Evolutionary conservation across 129 eudicot genomes (phyloP).

Genomic region (Gnaphalium uliginosum): DNA sequence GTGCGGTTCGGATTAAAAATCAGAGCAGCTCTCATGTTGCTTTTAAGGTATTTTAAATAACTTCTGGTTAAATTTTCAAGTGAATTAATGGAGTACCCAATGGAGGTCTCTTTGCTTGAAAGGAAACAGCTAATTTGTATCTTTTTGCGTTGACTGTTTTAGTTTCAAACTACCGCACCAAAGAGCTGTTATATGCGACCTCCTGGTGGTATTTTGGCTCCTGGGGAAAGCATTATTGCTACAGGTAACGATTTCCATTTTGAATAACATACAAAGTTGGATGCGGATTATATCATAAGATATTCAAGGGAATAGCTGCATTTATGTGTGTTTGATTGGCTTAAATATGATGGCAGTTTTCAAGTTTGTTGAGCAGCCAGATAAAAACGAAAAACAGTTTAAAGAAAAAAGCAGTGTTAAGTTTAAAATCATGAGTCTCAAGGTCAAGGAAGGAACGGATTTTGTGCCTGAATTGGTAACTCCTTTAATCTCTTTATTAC

Average conservation of each 20-base stretch:
- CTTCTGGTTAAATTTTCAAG: neutral
- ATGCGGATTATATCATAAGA: neutral
- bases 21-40: conserved; percentile 84
- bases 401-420: conserved; percentile 65
- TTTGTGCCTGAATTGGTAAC: conserved; percentile 86
- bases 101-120: too few species aligned
- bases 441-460: conserved; percentile 76
- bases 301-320: conserved; percentile 10
- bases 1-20: conserved; percentile 86
- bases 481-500: conserved; percentile 2
- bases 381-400: conserved; percentile 59
- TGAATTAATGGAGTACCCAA: conserved; percentile 3
- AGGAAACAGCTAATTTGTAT: conserved; percentile 7
- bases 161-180: conserved; percentile 98
- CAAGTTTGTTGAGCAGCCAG: conserved; percentile 89
- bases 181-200: conserved; percentile 94
- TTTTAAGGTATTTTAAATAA: conserved; percentile 60
- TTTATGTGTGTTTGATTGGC: conserved; percentile 6
- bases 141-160: conserved; percentile 14
- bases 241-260: conserved; percentile 50
- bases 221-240: conserved; percentile 84
- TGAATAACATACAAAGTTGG: conserved; percentile 8
- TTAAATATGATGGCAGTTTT: conserved; percentile 50
- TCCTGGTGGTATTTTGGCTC: conserved; percentile 85
- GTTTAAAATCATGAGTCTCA: conserved; percentile 84